These are phyloP conservation scores for Jaminaea rosea DNA, from an alignment of 1,284 basidiomycete species.

Conservation along the genomic window DNA sequence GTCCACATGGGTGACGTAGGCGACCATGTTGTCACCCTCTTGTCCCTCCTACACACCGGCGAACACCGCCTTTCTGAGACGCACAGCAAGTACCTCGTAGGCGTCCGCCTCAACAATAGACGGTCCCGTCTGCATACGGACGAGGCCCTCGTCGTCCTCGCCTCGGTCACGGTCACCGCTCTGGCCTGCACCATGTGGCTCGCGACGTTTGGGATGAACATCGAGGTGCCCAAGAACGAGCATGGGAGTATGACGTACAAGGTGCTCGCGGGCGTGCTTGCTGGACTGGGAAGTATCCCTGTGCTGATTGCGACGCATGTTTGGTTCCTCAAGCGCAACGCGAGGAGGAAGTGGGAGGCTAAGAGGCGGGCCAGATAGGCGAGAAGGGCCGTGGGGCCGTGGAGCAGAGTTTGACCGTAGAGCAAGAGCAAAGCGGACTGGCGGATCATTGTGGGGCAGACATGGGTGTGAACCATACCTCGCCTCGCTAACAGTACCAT, in stretches of 20 bases:
- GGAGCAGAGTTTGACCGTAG: no score
- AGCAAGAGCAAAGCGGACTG: no score
- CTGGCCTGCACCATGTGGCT: slow-evolving; percentile 44
- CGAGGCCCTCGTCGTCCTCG: slow-evolving; percentile 48
- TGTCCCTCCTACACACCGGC: slow-evolving; percentile 75
- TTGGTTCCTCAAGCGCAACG: not conserved
- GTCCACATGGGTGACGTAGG: slow-evolving; percentile 89
- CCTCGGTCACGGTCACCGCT: slow-evolving; percentile 52
- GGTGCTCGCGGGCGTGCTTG: not conserved
- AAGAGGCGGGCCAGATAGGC: not conserved
- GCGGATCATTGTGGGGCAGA: no score
- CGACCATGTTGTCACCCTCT: slow-evolving; percentile 83
- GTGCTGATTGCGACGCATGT: not conserved
- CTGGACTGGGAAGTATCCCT: not conserved
- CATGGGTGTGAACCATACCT: no score
- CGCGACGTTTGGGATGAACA: slow-evolving; percentile 59
- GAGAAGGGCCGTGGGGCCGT: no score
- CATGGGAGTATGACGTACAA: slow-evolving; percentile 8
- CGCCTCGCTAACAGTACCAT: no score
- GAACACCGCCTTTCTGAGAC: slow-evolving; percentile 79
- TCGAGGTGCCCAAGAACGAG: slow-evolving; percentile 50
- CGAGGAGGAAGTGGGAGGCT: not conserved
- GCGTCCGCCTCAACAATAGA: slow-evolving; percentile 61
- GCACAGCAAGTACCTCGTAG: slow-evolving; percentile 73
- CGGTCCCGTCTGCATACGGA: slow-evolving; percentile 44